Conservation (phyloP, 2,329 filamentous ascomycete genomes). For the Tolypocladium pustulatum region DNA sequence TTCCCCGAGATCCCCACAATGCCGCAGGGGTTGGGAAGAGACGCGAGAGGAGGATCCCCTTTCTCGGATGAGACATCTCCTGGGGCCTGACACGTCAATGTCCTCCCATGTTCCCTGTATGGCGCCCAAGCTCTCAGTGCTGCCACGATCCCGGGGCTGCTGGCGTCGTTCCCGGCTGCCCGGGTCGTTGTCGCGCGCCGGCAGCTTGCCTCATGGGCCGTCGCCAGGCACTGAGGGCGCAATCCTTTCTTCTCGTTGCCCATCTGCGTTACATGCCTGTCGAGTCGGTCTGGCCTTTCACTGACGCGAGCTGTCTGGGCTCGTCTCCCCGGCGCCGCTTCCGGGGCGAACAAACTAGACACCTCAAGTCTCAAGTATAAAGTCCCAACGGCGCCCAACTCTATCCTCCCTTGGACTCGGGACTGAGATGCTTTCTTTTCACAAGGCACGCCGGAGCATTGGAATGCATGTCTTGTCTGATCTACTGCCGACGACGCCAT, state of each 20-base stretch:
- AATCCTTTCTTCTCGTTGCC: not conserved
- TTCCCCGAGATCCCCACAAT: conserved; percentile 1
- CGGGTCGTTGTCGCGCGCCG: not conserved
- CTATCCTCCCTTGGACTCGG: not conserved
- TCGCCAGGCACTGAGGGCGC: not conserved
- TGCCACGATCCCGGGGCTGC: not conserved
- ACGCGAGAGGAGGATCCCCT: conserved; percentile 7
- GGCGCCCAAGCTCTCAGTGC: not conserved
- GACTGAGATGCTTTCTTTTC: not conserved
- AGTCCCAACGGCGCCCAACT: conserved; percentile 3
- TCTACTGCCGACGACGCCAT: not conserved
- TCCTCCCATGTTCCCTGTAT: conserved; percentile 6
- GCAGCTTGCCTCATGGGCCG: not conserved
- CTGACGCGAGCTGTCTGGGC: not conserved
- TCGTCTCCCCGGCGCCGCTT: not conserved
- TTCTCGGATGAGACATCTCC: conserved; percentile 15
- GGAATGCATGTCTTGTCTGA: conserved; percentile 6
- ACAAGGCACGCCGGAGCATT: not conserved
- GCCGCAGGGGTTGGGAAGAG: conserved; percentile 4
- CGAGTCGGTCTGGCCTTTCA: not conserved
- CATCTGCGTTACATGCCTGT: not conserved
- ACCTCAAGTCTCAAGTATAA: conserved; percentile 4
- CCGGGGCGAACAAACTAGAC: not conserved
- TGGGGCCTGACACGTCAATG: conserved; percentile 15
- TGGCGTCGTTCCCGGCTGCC: not conserved